Evolutionary conservation across 2,329 filamentous ascomycete species (phyloP).

Genomic region (Neonectria punicea): DNA sequence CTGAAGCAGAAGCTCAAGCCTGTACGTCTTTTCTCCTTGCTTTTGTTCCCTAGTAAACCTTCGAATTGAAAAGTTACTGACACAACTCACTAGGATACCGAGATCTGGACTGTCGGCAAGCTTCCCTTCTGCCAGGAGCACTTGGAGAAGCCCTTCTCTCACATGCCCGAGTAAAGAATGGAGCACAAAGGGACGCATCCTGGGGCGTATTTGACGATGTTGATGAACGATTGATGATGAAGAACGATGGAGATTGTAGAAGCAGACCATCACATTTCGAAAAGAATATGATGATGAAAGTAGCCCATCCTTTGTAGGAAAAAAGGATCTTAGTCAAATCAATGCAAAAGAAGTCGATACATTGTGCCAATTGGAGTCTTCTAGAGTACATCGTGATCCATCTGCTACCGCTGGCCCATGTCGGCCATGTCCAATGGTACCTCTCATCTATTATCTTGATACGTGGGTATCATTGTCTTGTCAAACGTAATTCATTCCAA

Average conservation of each 20-base stretch:
- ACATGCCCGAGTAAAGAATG: constrained; percentile 67
- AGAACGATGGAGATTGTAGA: not conserved
- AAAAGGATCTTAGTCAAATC: not conserved
- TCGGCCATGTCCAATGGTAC: not conserved
- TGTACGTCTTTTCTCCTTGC: constrained; percentile 50
- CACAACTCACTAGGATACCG: constrained; percentile 62
- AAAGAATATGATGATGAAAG: not conserved
- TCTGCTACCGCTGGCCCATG: not conserved
- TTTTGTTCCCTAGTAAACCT: not conserved
- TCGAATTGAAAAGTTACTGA: constrained; percentile 19
- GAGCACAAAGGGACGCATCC: not conserved
- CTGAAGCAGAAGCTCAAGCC: constrained; percentile 76
- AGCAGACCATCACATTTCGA: not conserved
- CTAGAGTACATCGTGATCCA: not conserved
- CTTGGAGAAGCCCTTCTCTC: constrained; percentile 69
- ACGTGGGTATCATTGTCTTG: constrained; percentile 2
- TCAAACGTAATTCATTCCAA: constrained; percentile 19
- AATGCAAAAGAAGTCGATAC: not conserved
- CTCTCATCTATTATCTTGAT: constrained; percentile 7
- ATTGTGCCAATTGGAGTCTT: not conserved
- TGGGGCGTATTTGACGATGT: constrained; percentile 4
- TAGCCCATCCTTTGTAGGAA: not conserved
- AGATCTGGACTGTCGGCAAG: constrained; percentile 77
- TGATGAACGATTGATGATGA: constrained; percentile 14
- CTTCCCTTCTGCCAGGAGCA: constrained; percentile 76